Conservation (phyloP, 768 basidiomycete genomes). For the Cyclocybe aegerita region DNA sequence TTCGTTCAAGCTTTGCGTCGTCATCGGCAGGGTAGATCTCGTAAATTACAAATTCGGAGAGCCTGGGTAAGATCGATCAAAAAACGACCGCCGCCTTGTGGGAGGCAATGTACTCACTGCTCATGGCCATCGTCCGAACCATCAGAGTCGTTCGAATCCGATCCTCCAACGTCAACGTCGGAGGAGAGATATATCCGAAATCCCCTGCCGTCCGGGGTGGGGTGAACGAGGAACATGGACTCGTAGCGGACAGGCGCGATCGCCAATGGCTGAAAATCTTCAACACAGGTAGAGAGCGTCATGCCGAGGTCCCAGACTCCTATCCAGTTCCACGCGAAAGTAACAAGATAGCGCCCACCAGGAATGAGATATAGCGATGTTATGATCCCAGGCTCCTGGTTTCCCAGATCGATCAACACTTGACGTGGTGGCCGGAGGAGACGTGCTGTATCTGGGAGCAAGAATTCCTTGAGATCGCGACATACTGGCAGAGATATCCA, state of each 20-base stretch:
- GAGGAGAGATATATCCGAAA: slow-evolving; percentile 12
- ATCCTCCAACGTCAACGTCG: background rate
- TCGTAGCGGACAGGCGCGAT: slow-evolving; percentile 5
- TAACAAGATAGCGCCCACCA: slow-evolving; percentile 30
- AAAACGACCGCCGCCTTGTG: no score
- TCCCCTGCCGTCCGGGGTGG: slow-evolving; percentile 11
- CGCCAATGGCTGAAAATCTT: slow-evolving; percentile 1
- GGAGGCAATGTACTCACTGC: no score
- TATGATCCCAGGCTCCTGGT: slow-evolving; percentile 4
- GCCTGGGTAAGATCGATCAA: no score
- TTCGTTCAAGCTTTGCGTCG: slow-evolving; percentile 4
- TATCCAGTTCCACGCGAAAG: slow-evolving; percentile 10
- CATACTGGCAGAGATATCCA: slow-evolving; percentile 13
- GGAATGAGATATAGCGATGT: slow-evolving; percentile 22
- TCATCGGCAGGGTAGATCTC: slow-evolving; percentile 12
- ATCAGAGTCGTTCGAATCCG: background rate
- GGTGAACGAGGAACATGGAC: slow-evolving; percentile 7
- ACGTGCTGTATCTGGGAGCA: background rate
- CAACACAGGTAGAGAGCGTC: slow-evolving; percentile 9
- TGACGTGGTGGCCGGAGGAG: slow-evolving; percentile 3
- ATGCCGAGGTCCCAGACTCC: slow-evolving; percentile 28
- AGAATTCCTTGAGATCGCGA: slow-evolving; percentile 1
- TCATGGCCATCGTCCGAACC: background rate
- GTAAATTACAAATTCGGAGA: slow-evolving; percentile 1
- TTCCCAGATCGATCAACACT: background rate